phyloP scores from a whole-genome alignment of 306 rosid genomes.

The Rosa persica region DNA sequence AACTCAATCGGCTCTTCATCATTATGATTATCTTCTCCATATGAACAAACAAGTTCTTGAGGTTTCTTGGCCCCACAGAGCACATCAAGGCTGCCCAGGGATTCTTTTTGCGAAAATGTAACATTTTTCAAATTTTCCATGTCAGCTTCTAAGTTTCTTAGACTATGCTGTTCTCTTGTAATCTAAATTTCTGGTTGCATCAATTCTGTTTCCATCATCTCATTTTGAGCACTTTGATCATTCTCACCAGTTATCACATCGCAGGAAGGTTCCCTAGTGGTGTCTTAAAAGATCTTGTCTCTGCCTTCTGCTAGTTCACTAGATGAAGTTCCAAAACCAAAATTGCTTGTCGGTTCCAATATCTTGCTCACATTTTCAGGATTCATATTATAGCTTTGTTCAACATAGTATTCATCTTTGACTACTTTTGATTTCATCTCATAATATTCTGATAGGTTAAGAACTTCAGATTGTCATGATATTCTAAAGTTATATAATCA shows the following conservation, averaged over 20 bases:
- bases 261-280: constrained; percentile 30
- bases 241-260: not conserved
- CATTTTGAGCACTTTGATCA: constrained; percentile 32
- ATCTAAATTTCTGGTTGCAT: constrained; percentile 26
- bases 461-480: constrained; percentile 23
- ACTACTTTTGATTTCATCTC: constrained; percentile 25
- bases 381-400: constrained; percentile 28
- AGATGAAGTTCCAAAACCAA: constrained; percentile 5
- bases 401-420: constrained; percentile 42
- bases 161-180: constrained; percentile 24
- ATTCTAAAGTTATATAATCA: constrained; percentile 27
- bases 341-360: constrained; percentile 7
- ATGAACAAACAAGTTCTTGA: constrained; percentile 28
- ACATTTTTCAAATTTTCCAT: constrained; percentile 45
- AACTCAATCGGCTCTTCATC: constrained; percentile 20
- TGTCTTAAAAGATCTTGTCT: constrained; percentile 25
- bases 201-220: constrained; percentile 25
- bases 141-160: constrained; percentile 30
- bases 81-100: constrained; percentile 28
- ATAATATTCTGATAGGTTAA: constrained; percentile 37
- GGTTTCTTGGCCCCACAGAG: constrained; percentile 25
- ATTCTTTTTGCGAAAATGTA: constrained; percentile 28
- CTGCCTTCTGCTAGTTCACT: not conserved
- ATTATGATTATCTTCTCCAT: constrained; percentile 32
- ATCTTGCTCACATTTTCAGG: constrained; percentile 23